Conservation (phyloP, 495 filamentous ascomycete species). For the Penicillium paradoxum region DNA sequence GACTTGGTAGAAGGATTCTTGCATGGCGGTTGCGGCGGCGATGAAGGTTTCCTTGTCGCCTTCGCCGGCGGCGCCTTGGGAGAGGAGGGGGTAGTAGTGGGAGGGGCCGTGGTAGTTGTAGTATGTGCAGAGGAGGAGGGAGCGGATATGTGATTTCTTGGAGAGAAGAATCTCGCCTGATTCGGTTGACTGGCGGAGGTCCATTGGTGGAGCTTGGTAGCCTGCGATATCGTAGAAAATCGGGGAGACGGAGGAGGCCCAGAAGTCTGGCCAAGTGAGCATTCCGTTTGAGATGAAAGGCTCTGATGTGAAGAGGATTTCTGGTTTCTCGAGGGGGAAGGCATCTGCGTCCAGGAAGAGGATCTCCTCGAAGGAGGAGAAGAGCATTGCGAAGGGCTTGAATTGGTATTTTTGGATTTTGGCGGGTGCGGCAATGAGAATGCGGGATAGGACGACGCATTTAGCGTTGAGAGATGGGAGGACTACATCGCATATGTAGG, state of each 20-base stretch:
- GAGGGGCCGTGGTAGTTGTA: conserved; percentile 51
- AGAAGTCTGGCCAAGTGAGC: conserved; percentile 56
- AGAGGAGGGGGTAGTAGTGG: conserved; percentile 47
- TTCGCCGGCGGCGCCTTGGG: conserved; percentile 45
- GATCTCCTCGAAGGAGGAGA: conserved; percentile 47
- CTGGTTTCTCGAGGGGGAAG: conserved; percentile 40
- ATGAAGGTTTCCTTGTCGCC: conserved; percentile 56
- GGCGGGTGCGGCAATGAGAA: conserved; percentile 18
- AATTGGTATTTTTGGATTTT: conserved; percentile 41
- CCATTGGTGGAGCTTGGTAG: conserved; percentile 17
- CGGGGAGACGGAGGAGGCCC: conserved; percentile 41
- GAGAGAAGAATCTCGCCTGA: conserved; percentile 47
- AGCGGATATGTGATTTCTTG: conserved; percentile 35
- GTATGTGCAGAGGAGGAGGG: conserved; percentile 47
- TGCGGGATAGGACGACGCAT: conserved; percentile 38
- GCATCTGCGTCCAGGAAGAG: conserved; percentile 50
- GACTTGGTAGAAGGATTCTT: conserved; percentile 40
- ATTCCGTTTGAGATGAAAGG: conserved; percentile 42
- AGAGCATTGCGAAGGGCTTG: conserved; percentile 47
- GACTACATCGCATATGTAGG: conserved; percentile 41
- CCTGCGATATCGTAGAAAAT: conserved; percentile 47
- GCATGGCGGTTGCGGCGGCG: conserved; percentile 39
- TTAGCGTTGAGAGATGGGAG: conserved; percentile 41
- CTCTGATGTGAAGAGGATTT: conserved; percentile 33
- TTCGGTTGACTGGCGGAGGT: conserved; percentile 35